Base-by-base conservation (phyloP, 768 basidiomycete species). In the Suillus placidus region DNA sequence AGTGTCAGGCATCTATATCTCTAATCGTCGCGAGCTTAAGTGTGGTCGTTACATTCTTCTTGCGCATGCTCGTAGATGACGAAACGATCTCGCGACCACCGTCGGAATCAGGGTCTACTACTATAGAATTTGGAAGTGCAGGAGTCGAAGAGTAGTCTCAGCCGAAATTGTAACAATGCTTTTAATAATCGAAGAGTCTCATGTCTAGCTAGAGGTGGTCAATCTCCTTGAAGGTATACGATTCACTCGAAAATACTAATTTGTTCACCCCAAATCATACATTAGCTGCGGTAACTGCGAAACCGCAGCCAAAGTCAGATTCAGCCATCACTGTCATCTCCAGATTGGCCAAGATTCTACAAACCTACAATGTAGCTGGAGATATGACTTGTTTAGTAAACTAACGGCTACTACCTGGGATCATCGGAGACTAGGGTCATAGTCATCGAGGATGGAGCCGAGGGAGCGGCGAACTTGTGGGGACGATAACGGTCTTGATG, bases 21-120 rank as follows among this genome's bases (percentile, higher is more conserved):
- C 26, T 54, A 2, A 54, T 54, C 9, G 32, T 54, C 52, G 52
- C 52, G 5, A 54, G 32, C 32, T 54, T 54, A 5, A 54, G 52
- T 18, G 52, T 54, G 52, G 52, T 54, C 5, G 52, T 54, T 10
- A 54, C 52, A 32, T 54, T 54, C 52, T 54, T 32, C 52, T 54
- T 54, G 52, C 30, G 52, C 30, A 54, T 54, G 52, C 52, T 54
- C 30, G 18, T 30, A 54, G 52, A 54, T 5, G 52, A 52, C 3
- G 51, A 52, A 16, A 14, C 13, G 23, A 26, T 51, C 23, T 51
- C 49, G 26, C 51, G 7, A 18, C 14, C 51, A 7, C 1, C 4
- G 23, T 4, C 8, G 1, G 26, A 30, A 8, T 52, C 26, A 3
- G 23, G 47, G 6, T 13, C 23, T 26, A 26, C 23, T 7, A 30